Percentiles rank a stretch among this genome's conserved stretches.
These are phyloP conservation scores for Xanthoconium purpureum DNA, from an alignment of 768 basidiomycete genomes.

Conservation along the genomic window DNA sequence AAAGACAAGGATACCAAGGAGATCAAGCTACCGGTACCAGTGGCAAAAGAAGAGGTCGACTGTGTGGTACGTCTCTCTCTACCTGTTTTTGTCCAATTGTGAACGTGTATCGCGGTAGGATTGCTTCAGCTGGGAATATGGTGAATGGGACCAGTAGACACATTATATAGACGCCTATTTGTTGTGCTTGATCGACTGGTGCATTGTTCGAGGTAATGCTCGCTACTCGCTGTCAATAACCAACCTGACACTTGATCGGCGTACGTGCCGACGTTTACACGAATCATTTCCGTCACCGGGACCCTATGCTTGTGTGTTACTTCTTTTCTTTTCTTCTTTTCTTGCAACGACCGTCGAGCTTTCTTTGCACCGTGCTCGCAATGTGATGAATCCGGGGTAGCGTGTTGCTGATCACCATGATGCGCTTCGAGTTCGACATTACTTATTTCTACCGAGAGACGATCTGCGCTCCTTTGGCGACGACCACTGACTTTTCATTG, in stretches of 20 bases:
- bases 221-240: too few relatives aligned
- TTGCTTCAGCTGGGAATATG: constrained; percentile 73
- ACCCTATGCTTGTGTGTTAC: constrained; percentile 47
- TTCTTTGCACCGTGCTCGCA: too few relatives aligned
- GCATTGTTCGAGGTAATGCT: background rate
- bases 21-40: constrained; percentile 41
- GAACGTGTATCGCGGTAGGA: constrained; percentile 44
- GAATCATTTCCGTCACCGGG: too few relatives aligned
- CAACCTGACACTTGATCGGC: too few relatives aligned
- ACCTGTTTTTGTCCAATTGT: background rate
- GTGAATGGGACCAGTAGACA: constrained; percentile 34
- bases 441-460: too few relatives aligned
- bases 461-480: too few relatives aligned
- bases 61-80: constrained; percentile 55
- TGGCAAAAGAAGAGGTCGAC: constrained; percentile 51
- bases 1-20: constrained; percentile 41
- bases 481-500: too few relatives aligned
- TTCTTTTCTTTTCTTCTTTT: constrained; percentile 21
- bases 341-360: too few relatives aligned
- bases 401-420: too few relatives aligned
- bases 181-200: constrained; percentile 19
- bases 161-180: background rate
- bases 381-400: too few relatives aligned
- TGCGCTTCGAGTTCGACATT: too few relatives aligned
- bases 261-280: too few relatives aligned